These are phyloP conservation scores for Hygrocybe punicea DNA, from an alignment of 768 basidiomycete species.

Conservation along the genomic window DNA sequence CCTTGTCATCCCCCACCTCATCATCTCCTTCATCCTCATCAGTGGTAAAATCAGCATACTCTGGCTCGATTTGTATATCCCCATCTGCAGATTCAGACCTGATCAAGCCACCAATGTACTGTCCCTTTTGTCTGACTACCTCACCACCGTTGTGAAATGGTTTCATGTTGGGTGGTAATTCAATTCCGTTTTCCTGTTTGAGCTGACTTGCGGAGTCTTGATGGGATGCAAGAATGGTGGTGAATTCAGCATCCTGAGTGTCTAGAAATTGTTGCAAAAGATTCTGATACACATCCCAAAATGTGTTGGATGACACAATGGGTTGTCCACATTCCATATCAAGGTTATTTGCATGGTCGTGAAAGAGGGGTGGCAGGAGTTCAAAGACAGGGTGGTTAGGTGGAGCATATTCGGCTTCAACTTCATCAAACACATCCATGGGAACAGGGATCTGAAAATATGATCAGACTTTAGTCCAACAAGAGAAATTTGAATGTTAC, in stretches of 20 bases:
- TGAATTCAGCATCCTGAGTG: not conserved
- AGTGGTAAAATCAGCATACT: constrained; percentile 3
- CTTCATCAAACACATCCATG: constrained; percentile 13
- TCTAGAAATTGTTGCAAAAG: not conserved
- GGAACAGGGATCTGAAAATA: constrained; percentile 23
- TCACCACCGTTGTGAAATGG: not conserved
- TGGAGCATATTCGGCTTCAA: constrained; percentile 30
- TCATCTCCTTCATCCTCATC: not conserved
- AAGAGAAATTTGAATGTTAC: constrained; percentile 15
- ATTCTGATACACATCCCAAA: not conserved
- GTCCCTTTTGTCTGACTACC: not conserved
- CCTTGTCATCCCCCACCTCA: too few relatives aligned
- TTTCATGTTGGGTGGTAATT: not conserved
- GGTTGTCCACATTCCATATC: not conserved
- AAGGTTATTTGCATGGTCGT: not conserved
- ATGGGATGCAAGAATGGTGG: not conserved
- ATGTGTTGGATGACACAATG: not conserved
- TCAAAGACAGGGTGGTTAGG: constrained; percentile 34
- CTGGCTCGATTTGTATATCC: not conserved
- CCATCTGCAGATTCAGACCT: not conserved
- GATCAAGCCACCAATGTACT: not conserved
- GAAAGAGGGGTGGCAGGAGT: constrained; percentile 27
- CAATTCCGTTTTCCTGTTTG: not conserved
- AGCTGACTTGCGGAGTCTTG: not conserved
- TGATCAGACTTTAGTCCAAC: not conserved